Evolutionary conservation across 345 rosid species (phyloP), one percentile per base, ranked within the genome.

Genomic region (Cardamine occulta): DNA sequence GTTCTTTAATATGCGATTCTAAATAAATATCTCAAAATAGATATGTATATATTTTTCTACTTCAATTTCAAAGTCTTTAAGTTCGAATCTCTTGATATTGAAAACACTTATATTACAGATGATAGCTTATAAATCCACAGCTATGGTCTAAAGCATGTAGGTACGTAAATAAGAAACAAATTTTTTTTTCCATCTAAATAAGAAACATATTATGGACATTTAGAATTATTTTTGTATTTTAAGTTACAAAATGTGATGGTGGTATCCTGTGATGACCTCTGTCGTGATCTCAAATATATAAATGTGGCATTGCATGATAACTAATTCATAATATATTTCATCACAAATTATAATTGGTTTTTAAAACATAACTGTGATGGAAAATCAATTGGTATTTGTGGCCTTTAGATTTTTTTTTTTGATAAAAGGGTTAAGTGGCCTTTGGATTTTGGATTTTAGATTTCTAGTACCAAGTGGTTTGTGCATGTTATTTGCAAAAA

Each of bases 1-100:
- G 29, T 69, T 61, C 63, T 31, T 44, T 54, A 7, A 34, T 32
- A 62, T 24, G 62, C 35, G 37, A 69, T 76, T 76, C 64, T 69
- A 32, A 11, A 24, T 53, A 26, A 52, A 76, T 60, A 69, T 76
- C 40, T 69, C 7, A 9, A 68, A 68, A 39, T 40, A 67, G 61
- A 29, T 10, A 55, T 67, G 12, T 55, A 26, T 49, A 61, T 57
- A 28, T 39, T 28, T 47, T 47, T 59, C 23, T 14, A 47, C 61
- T 74, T 17, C 9, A 18, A 8, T 18, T 34, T 45, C 35, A 4
- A 23, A 47, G 40, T 45, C 23, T 26, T 42, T n/a, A 31, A 52
- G 56, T 73, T 63, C 17, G 26, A 44, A 62, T 49, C 18, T 18
- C 19, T n/a, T 18, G 23, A 39, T 52, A 14, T 7, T 35, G 12